Conservation (phyloP, 345 rosid genomes). For the Hirschfeldia incana region DNA sequence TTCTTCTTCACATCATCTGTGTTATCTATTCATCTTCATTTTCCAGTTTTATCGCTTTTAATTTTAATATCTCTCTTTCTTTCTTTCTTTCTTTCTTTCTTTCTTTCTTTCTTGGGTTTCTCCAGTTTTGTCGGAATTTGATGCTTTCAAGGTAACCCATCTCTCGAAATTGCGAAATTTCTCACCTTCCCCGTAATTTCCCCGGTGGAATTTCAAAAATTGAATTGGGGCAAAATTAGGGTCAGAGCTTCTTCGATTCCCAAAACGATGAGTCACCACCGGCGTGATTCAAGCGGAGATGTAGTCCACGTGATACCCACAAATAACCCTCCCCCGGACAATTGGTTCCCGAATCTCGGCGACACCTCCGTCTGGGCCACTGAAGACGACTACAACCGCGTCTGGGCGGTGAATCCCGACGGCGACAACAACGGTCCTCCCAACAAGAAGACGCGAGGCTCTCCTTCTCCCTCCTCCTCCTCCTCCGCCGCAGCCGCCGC, state of each 20-base stretch:
- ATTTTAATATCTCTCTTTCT: background rate
- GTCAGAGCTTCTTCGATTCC: constrained; percentile 26
- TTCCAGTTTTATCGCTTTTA: background rate
- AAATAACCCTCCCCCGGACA: constrained; percentile 50
- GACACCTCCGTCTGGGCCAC: constrained; percentile 83
- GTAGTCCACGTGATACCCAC: constrained; percentile 73
- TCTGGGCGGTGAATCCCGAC: constrained; percentile 52
- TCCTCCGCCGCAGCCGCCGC: background rate
- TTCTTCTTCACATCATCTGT: background rate
- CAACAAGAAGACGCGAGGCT: constrained; percentile 61
- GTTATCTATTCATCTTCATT: constrained; percentile 9
- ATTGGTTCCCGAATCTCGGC: constrained; percentile 60
- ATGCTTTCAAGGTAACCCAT: constrained; percentile 33
- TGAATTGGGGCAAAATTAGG: constrained; percentile 36
- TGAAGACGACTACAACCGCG: constrained; percentile 84
- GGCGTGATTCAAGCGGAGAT: constrained; percentile 66
- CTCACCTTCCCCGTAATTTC: constrained; percentile 16
- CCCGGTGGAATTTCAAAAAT: background rate
- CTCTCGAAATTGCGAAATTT: constrained; percentile 32
- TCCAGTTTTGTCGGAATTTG: constrained; percentile 27
- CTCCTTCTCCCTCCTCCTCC: constrained; percentile 52
- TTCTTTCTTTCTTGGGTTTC: constrained; percentile 22
- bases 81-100: background rate
- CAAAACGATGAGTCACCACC: constrained; percentile 52
- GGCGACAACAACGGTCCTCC: constrained; percentile 50